Base-by-base conservation (phyloP, 2,329 filamentous ascomycete species). In the Penicillium sp. region DNA sequence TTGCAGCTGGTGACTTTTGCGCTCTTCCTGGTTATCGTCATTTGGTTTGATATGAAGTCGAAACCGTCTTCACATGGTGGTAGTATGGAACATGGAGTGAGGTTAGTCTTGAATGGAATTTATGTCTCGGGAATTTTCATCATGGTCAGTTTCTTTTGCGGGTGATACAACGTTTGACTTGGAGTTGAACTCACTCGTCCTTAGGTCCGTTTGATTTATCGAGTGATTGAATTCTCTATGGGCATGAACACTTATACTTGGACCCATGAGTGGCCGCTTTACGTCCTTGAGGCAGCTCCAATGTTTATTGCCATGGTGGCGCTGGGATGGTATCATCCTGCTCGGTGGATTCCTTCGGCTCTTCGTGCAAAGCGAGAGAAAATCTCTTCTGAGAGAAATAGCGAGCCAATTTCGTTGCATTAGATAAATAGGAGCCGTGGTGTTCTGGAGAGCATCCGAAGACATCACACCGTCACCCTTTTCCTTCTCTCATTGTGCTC, bases 201-300 rank as follows among this genome's bases (percentile, higher is more conserved):
- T 80, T 70, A 84, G 73, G 62, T 83, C 3, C 81, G 83, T 14
- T 83, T 80, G n/a, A 75, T 84, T 30, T 85, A 82, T 61, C 79
- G 83, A n/a, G 78, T 82, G 4, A 76, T 82, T 52, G 83, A 85
- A 64, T 85, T 84, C 61, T 79, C 80, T 0, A 76, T 83, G 38
- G 83, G 83, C 0, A 81, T 80, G n/a, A 71, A 82, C 6, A 77
- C 79, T 16, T 85, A 85, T 64, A 72, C 81, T 0, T 82, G 83
- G 65, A 75, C 68, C 4, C 79, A 82, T 25, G 83, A 85, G 63
- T 84, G 83, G 80, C 79, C 81, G 30, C 81, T 85, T 58, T 85
- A 82, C 75, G 76, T 79, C 2, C 80, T 85, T 14, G 83, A 85
- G 61, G 77, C 80, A 0, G 60, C 82, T 6, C 82, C 83, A 0